Conservation (phyloP, 2,329 filamentous ascomycete genomes). For the Colletotrichum scovillei region DNA sequence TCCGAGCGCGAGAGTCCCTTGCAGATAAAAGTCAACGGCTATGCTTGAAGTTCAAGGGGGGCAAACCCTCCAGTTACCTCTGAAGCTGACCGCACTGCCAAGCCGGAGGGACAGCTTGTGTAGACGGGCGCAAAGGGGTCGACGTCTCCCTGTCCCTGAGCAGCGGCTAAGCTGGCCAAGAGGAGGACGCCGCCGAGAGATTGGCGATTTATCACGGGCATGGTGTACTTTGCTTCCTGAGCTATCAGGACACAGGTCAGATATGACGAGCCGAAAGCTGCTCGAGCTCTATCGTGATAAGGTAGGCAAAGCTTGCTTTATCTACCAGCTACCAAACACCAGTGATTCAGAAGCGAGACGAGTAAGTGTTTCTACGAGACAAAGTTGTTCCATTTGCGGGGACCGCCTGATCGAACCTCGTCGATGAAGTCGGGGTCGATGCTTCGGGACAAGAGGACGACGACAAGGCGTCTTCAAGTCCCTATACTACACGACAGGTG, state of each 20-base stretch:
- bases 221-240: not conserved
- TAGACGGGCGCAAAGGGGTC: conserved; percentile 32
- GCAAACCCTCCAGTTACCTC: not conserved
- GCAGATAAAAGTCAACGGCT: not conserved
- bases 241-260: not conserved
- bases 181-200: not conserved
- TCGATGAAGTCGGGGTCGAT: not conserved
- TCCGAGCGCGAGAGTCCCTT: conserved; percentile 41
- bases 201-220: not conserved
- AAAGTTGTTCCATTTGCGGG: not conserved
- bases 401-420: not conserved
- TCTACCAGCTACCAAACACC: not conserved
- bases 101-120: conserved; percentile 12
- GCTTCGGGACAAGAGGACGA: not conserved
- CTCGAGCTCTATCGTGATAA: not conserved
- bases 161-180: not conserved
- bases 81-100: conserved; percentile 19
- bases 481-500: not conserved
- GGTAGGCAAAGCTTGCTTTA: not conserved
- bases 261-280: not conserved
- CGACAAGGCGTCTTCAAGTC: not conserved
- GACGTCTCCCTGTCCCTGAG: not conserved
- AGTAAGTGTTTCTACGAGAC: not conserved
- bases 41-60: not conserved
- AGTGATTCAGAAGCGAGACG: not conserved